phyloP scores from a whole-genome alignment of 192 early-diverging fungal genomes.

The Coemansia sp. region DNA sequence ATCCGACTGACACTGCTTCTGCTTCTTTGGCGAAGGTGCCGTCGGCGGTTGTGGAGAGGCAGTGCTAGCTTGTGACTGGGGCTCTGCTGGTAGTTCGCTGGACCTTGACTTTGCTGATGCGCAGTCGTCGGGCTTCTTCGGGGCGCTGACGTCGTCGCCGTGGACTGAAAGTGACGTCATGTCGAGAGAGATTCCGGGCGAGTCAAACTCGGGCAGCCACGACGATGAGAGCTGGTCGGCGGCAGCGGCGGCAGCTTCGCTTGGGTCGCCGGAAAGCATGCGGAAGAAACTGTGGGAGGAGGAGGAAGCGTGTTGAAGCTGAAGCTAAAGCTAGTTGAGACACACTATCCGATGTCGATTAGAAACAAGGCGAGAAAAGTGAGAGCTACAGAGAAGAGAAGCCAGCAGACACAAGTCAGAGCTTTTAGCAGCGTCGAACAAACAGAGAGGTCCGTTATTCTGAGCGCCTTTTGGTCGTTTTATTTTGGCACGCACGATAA shows the following conservation, averaged over 20 bases:
- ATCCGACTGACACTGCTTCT: neutral
- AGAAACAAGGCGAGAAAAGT: too few relatives aligned
- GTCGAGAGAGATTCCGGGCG: constrained; percentile 29
- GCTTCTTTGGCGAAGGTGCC: neutral
- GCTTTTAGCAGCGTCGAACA: too few relatives aligned
- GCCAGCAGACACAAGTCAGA: too few relatives aligned
- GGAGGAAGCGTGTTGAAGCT: too few relatives aligned
- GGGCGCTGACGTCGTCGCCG: neutral
- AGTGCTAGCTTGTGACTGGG: neutral
- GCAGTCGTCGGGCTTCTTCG: neutral
- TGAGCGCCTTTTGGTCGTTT: too few relatives aligned
- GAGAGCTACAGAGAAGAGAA: too few relatives aligned
- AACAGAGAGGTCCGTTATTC: too few relatives aligned
- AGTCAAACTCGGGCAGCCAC: constrained; percentile 49
- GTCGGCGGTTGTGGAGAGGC: neutral
- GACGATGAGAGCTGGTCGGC: constrained; percentile 1
- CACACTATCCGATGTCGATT: too few relatives aligned
- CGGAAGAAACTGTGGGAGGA: neutral
- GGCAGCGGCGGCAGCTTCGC: constrained; percentile 5
- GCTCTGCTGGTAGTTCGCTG: neutral
- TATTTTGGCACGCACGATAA: too few relatives aligned
- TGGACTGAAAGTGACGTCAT: constrained; percentile 15
- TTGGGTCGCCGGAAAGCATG: constrained; percentile 30
- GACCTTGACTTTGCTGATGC: neutral
- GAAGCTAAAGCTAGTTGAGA: neutral